Evolutionary conservation across 176 grass and related monocot species (phyloP), one percentile per base, ranked within the genome.

Genomic region (Themeda triandra): DNA sequence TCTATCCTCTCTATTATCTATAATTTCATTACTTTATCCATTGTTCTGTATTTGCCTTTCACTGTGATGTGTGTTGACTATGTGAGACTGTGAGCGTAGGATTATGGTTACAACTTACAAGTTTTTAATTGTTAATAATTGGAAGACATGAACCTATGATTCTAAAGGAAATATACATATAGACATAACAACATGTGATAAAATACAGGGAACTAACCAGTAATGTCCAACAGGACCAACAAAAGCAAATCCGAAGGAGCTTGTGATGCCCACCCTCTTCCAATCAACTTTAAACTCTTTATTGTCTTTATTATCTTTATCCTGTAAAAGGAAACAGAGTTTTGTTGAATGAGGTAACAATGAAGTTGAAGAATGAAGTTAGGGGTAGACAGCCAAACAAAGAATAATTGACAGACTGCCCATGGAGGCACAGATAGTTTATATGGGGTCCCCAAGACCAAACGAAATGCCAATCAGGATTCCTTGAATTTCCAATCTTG

Each of bases 171-270:
- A 21, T 73, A 77, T 82, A 13, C 6, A 13, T 32, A 64, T 58
- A 42, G 19, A 78, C 27, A 62, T 72, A 71, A 4, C 1, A 58
- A 1, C 37, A 85, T 23, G 30, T 85, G 13, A 35, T 42, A 18
- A 84, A 84, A 37, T 37, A 13, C 44, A 90, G 73, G 63, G 21
- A 80, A 80, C 79, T 91, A 84, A 96, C 96, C 93, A 99, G 79
- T 94, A 96, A 87, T 96, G 89, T 41, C 93, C 93, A 79, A 96
- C 91, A 18, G 96, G 96, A 77, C 93, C 96, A 79, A 96, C 91
- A 74, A 96, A 94, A 89, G 93, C 94, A 88, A 94, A 92, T 69
- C 96, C 96, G 79, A 96, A 96, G 73, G 91, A 96, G 68, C 96
- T 99, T 72, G 93, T 96, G 69, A 93, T 92, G 23, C 85, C 96